These are phyloP conservation scores for Chenopodium suecicum DNA, from an alignment of 148 eudicot genomes.

Conservation along the genomic window DNA sequence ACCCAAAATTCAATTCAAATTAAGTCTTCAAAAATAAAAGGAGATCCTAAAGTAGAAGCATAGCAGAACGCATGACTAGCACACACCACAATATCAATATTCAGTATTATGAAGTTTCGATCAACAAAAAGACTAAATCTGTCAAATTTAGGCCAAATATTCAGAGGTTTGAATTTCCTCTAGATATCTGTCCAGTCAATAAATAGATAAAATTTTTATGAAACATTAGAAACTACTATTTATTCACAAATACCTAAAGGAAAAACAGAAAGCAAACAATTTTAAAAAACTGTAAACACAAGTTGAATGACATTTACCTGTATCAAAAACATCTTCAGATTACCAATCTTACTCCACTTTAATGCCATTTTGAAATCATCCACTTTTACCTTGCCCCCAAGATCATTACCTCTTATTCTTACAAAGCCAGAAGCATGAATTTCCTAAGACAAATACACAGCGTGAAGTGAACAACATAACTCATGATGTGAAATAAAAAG, in stretches of 20 bases:
- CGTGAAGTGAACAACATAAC: not conserved
- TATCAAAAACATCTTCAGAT: slow-evolving; percentile 59
- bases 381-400: slow-evolving; percentile 65
- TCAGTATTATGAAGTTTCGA: not conserved
- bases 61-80: not conserved
- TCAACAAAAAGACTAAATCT: not conserved
- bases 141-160: not conserved
- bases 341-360: slow-evolving; percentile 72
- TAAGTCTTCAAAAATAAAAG: not conserved
- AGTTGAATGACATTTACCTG: slow-evolving; percentile 40
- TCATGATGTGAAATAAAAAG: not conserved
- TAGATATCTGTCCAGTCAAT: not conserved
- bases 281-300: not conserved
- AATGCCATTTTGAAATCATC: slow-evolving; percentile 52
- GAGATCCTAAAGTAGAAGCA: not conserved
- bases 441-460: slow-evolving; percentile 41
- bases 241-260: not conserved
- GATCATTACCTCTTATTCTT: slow-evolving; percentile 49
- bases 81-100: not conserved
- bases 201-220: not conserved
- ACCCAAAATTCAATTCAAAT: not conserved
- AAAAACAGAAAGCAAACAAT: not conserved
- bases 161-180: not conserved
- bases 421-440: slow-evolving; percentile 66
- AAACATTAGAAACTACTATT: not conserved